These are phyloP conservation scores for Botryosphaeria dothidea DNA, from an alignment of 2,329 filamentous ascomycete genomes.

Conservation along the genomic window DNA sequence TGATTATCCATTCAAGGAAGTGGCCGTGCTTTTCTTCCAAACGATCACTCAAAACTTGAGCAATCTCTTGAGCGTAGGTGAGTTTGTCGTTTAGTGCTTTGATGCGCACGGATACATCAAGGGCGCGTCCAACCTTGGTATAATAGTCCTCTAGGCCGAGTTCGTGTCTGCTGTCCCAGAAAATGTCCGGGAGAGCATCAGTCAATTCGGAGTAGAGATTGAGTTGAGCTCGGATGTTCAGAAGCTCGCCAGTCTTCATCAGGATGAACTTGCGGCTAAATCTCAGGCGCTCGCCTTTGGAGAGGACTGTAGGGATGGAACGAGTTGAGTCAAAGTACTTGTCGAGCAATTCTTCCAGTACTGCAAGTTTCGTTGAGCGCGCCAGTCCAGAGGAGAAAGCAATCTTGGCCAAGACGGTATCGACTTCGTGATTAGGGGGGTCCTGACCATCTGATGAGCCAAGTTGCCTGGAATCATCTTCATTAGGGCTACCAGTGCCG, in stretches of 20 bases:
- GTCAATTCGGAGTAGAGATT: constrained; percentile 98
- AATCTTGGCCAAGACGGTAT: constrained; percentile 83
- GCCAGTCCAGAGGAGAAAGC: constrained; percentile 95
- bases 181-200: constrained; percentile 90
- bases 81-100: constrained; percentile 93
- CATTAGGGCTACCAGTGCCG: constrained; percentile 66
- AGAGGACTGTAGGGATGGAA: constrained; percentile 76
- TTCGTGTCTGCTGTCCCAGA: constrained; percentile 91
- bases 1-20: constrained; percentile 92
- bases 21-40: constrained; percentile 88
- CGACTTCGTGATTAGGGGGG: constrained; percentile 39
- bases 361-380: constrained; percentile 88
- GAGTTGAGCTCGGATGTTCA: constrained; percentile 84
- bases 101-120: constrained; percentile 91
- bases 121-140: constrained; percentile 83
- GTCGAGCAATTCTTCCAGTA: constrained; percentile 79
- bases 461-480: constrained; percentile 38
- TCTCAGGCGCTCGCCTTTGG: constrained; percentile 63
- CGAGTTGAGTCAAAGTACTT: constrained; percentile 87
- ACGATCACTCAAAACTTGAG: constrained; percentile 81
- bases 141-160: constrained; percentile 93
- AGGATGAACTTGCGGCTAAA: constrained; percentile 74
- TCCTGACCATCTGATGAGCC: constrained; percentile 30
- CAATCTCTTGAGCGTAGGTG: constrained; percentile 96
- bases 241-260: constrained; percentile 88